Base-by-base conservation (phyloP, 1,284 basidiomycete species). In the Neonothopanus nambi region DNA sequence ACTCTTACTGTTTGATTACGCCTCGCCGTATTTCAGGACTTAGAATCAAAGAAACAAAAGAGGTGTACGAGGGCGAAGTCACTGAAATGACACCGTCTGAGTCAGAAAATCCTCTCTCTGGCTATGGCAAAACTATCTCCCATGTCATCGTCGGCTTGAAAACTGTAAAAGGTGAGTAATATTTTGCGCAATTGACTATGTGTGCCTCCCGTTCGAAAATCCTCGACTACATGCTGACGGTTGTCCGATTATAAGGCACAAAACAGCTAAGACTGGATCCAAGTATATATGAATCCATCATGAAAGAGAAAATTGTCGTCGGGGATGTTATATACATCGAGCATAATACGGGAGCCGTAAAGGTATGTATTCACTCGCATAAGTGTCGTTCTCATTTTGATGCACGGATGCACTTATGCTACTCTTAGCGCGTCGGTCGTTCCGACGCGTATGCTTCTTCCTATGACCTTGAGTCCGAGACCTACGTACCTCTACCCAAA, bases 401-500 rank as follows among this genome's bases (percentile, higher is more conserved):
- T 28, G 26, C 26, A 11, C 11, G 26, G 26, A 11, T 5, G 26
- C 11, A 28, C 5, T 54, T 33, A 26, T 18, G 28, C 47, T 47
- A 12, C 39, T n/a, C 52, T 45, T 52, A 93, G 89, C 87, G 96
- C 18, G 96, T 99, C 6, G 96, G 96, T 9, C 84, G 96, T 23
- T 98, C 95, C 43, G 96, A 99, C 71, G 95, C 96, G 1, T 98
- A 98, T 66, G 95, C 96, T 0, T 95, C 94, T n/a, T 95, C 96
- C 48, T 99, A 94, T 69, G 97, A 98, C 70, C 84, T 99, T 47
- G 97, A 98, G 73, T 94, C 95, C 5, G 96, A 98, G 69, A 98
- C 96, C 48, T 99, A 98, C 66, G 96, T 99, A 1, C 95, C 96
- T 4, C 75, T 98, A 48, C 96, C 97, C 0, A 98, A 99, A 73